Evolutionary conservation across 176 grass and related monocot genomes (phyloP).

Genomic region (Juncus inflexus): DNA sequence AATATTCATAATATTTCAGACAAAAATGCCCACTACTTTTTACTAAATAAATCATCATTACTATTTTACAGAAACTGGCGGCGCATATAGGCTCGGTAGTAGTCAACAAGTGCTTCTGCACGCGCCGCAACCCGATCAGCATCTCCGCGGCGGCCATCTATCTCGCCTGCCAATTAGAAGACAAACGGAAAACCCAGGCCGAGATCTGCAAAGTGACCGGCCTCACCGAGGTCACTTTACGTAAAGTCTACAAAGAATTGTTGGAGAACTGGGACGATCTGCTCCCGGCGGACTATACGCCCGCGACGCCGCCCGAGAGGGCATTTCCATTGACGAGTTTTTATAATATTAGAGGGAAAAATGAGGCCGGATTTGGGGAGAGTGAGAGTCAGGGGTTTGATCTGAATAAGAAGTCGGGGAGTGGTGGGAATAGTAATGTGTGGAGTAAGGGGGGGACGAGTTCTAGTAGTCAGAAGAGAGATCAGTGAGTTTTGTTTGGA

Average conservation of each 20-base stretch:
- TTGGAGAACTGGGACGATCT: conserved; percentile 97
- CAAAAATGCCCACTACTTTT: no score
- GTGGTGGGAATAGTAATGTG: conserved; percentile 13
- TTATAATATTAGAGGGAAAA: conserved; percentile 51
- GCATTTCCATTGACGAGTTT: conserved; percentile 82
- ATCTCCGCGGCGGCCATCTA: conserved; percentile 99
- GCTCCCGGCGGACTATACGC: conserved; percentile 79
- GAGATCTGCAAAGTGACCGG: conserved; percentile 98
- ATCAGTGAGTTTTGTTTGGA: conserved; percentile 5
- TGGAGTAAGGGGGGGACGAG: conserved; percentile 59
- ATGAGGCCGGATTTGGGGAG: conserved; percentile 60
- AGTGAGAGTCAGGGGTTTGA: conserved; percentile 46
- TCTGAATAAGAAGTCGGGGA: conserved; percentile 49
- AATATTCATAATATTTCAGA: no score
- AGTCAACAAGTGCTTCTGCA: conserved; percentile 96
- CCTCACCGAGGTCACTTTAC: conserved; percentile 91
- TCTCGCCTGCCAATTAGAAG: conserved; percentile 91
- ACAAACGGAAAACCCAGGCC: conserved; percentile 95
- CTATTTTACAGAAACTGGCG: conserved; percentile 62
- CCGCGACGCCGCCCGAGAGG: conserved; percentile 81
- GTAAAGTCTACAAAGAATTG: conserved; percentile 98
- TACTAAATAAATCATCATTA: background rate
- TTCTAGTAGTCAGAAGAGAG: conserved; percentile 41
- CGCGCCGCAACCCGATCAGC: conserved; percentile 86
- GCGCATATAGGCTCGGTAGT: conserved; percentile 95